Conservation (phyloP, 2,329 filamentous ascomycete species). For the Colletotrichum theobromicola region DNA sequence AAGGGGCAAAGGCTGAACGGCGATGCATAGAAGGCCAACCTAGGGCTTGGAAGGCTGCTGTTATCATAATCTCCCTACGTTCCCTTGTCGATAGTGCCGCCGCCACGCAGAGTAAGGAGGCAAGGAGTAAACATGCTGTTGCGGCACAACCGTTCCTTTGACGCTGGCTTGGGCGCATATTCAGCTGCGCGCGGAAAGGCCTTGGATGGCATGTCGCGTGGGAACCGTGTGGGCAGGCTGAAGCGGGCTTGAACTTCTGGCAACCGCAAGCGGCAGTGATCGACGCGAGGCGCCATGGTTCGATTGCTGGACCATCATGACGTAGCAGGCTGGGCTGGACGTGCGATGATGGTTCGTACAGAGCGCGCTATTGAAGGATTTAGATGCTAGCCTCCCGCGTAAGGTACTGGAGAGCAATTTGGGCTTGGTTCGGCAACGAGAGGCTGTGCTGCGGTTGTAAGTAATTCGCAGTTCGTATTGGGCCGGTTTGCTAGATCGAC, state of each 20-base stretch:
- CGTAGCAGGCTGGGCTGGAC: slow-evolving; percentile 9
- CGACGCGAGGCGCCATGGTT: slow-evolving; percentile 9
- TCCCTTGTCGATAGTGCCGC: background rate
- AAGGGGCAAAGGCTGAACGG: slow-evolving; percentile 10
- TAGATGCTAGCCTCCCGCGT: background rate
- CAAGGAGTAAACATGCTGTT: background rate
- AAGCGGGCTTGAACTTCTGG: background rate
- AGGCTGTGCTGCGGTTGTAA: background rate
- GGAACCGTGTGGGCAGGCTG: slow-evolving; percentile 15
- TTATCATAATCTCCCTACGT: slow-evolving; percentile 4
- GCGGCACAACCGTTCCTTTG: background rate
- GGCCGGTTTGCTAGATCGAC: background rate
- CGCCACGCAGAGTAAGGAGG: background rate
- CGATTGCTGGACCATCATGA: slow-evolving; percentile 17
- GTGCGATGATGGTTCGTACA: background rate
- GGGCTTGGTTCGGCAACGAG: slow-evolving; percentile 1
- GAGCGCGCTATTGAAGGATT: slow-evolving; percentile 1
- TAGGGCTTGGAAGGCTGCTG: background rate
- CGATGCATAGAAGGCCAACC: slow-evolving; percentile 14
- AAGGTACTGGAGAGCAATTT: background rate
- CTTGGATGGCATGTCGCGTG: slow-evolving; percentile 15
- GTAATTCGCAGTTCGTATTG: slow-evolving; percentile 1
- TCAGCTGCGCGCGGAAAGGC: slow-evolving; percentile 1
- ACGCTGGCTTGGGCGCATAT: background rate
- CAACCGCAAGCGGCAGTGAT: slow-evolving; percentile 9